Base-by-base conservation (phyloP, 1,284 basidiomycete genomes). In the Baeospora myosura region DNA sequence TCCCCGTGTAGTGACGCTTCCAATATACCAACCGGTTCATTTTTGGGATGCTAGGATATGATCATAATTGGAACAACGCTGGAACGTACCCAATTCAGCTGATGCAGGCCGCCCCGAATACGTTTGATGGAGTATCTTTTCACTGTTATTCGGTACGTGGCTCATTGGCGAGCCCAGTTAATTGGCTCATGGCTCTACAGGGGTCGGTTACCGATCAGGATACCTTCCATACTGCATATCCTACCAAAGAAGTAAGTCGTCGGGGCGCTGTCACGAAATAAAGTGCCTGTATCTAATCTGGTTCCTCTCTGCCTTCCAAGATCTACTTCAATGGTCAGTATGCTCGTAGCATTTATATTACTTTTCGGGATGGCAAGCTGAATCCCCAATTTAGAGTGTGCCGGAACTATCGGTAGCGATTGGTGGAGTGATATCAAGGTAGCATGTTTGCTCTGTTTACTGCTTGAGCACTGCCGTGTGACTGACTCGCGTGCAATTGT, bases 381-480 rank as follows among this genome's bases (percentile, higher is more conserved):
- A 12, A 12, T 25, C 16, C 38, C 16, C 32, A 28, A 10, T n/a
- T 7, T 40, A 26, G 70, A 72, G 54, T 73, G 70, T 47, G 47
- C 63, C 4, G 73, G 74, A 4, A 69, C 66, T 1, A 57, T 68
- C 41, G 72, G 72, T 5, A 73, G 72, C n/a, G 81, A 87, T 56
- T 87, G 82, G 82, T 88, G 83, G 82, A 66, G 61, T 43, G 81
- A 86, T 49, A 78, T 85, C 58, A 85, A 85, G 69, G 81, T 76
- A 5, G 23, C 8, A 25, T 25, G 28, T 3, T 30, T 22, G n/a
- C 36, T 38, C 4, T 35, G 14, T 1, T n/a, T 38, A 12, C 17
- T 30, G 12, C 12, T 30, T 30, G n/a, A n/a, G 12, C 32, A 18
- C 16, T 17, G 7, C 7, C 8, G 50, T n/a, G 51, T 52, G 35